phyloP scores from a whole-genome alignment of 208 protist genomes.

The Leishmania aethiopica region DNA sequence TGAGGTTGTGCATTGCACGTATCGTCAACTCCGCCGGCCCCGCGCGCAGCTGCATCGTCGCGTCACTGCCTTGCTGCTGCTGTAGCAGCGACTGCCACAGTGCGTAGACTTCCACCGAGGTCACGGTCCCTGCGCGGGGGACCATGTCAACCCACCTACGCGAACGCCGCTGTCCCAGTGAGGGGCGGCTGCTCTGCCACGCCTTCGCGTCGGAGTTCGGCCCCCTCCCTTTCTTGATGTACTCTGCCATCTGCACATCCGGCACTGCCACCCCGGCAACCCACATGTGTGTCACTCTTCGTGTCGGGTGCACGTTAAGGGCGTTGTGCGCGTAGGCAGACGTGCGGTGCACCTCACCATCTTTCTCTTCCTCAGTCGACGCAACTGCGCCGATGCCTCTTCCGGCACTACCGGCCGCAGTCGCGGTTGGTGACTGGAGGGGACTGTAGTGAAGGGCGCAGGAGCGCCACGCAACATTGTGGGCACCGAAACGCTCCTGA shows the following conservation, averaged over 20 bases:
- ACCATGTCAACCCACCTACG: constrained; percentile 35
- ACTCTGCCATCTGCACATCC: neutral
- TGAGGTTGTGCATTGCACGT: constrained; percentile 9
- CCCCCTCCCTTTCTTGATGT: neutral
- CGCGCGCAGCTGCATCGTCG: neutral
- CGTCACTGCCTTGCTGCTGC: neutral
- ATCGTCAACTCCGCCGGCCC: constrained; percentile 7
- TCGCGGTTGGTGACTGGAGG: neutral
- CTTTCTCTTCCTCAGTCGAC: neutral
- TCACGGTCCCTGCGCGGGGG: constrained; percentile 14
- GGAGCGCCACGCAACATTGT: constrained; percentile 31
- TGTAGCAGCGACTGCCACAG: constrained; percentile 25
- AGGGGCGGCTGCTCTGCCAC: neutral
- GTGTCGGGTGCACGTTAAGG: constrained; percentile 33
- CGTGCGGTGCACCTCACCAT: constrained; percentile 21
- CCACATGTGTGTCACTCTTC: constrained; percentile 31
- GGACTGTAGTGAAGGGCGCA: constrained; percentile 17
- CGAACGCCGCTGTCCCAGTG: constrained; percentile 5
- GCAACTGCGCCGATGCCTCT: neutral
- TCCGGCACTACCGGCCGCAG: neutral
- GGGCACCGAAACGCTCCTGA: constrained; percentile 30
- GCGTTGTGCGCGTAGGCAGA: constrained; percentile 38
- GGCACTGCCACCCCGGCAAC: constrained; percentile 26
- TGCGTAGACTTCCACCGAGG: constrained; percentile 26
- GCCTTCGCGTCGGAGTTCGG: neutral